phyloP scores from a whole-genome alignment of 345 rosid species.

The Triadica sebifera region DNA sequence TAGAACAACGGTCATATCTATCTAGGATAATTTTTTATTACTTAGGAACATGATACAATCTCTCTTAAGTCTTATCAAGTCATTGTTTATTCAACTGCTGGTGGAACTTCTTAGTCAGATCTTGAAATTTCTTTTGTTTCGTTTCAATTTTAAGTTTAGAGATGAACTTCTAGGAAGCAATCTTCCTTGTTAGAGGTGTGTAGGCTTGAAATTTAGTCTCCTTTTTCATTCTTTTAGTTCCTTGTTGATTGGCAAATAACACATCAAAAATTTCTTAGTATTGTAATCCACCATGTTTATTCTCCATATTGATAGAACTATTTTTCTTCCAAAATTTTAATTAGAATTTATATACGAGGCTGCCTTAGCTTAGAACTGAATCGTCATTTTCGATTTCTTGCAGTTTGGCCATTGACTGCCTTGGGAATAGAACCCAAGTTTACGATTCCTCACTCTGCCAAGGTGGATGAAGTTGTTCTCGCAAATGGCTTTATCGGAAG shows the following conservation, averaged over 20 bases:
- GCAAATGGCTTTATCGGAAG: conserved; percentile 97
- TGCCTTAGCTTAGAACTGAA: neutral
- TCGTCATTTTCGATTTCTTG: conserved; percentile 14
- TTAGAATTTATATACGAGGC: neutral
- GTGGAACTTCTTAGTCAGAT: neutral
- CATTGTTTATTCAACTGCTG: neutral
- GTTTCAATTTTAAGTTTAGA: neutral
- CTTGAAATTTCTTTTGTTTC: neutral
- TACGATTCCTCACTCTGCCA: conserved; percentile 85
- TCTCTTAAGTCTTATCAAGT: neutral
- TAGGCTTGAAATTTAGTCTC: neutral
- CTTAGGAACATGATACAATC: neutral
- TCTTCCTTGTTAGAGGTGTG: neutral
- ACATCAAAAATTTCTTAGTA: neutral
- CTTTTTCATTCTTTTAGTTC: neutral
- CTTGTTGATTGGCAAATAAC: neutral
- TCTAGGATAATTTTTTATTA: neutral
- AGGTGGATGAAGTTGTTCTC: conserved; percentile 87
- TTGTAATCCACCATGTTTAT: neutral
- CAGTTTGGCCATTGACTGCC: conserved; percentile 97
- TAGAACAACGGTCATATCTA: neutral
- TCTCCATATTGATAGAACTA: neutral
- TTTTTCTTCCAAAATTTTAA: neutral
- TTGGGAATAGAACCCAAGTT: conserved; percentile 96
- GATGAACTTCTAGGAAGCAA: neutral